Conservation (phyloP, 805 yeast genomes). For the Metschnikowia sp. region DNA sequence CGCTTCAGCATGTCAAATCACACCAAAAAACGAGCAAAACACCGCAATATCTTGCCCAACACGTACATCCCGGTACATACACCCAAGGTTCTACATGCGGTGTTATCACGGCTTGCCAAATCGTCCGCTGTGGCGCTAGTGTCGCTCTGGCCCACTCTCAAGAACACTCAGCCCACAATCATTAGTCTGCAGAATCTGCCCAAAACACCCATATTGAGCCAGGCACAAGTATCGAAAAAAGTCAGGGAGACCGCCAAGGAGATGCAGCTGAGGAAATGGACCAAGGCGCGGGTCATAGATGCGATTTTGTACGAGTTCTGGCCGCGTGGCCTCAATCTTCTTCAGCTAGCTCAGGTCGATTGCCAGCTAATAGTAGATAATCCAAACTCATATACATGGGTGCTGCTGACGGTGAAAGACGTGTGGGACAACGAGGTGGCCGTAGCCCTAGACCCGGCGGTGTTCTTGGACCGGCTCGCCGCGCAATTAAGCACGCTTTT, state of each 20-base stretch:
- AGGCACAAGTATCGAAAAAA: conserved; percentile 6
- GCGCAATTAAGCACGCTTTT: conserved; percentile 49
- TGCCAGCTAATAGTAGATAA: conserved; percentile 60
- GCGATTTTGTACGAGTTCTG: conserved; percentile 49
- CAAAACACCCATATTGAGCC: conserved; percentile 4
- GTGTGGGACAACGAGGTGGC: conserved; percentile 27
- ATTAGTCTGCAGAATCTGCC: neutral
- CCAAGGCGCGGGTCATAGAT: conserved; percentile 39
- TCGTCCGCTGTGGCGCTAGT: conserved; percentile 30
- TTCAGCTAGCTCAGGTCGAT: conserved; percentile 71
- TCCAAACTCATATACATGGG: conserved; percentile 48
- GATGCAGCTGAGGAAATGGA: conserved; percentile 16
- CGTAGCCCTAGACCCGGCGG: conserved; percentile 47
- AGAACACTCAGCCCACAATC: conserved; percentile 21
- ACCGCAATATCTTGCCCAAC: conserved; percentile 35
- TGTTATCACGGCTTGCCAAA: conserved; percentile 31
- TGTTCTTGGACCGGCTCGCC: conserved; percentile 48
- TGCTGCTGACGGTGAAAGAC: conserved; percentile 44
- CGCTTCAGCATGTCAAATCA: neutral
- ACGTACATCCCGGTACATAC: conserved; percentile 35
- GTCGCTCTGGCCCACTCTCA: conserved; percentile 33
- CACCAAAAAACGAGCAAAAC: conserved; percentile 4
- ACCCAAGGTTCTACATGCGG: conserved; percentile 16
- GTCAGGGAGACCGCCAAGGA: conserved; percentile 10
- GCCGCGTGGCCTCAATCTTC: conserved; percentile 54